Conservation (phyloP, 805 yeast species). For the Suhomyces canberraensis region DNA sequence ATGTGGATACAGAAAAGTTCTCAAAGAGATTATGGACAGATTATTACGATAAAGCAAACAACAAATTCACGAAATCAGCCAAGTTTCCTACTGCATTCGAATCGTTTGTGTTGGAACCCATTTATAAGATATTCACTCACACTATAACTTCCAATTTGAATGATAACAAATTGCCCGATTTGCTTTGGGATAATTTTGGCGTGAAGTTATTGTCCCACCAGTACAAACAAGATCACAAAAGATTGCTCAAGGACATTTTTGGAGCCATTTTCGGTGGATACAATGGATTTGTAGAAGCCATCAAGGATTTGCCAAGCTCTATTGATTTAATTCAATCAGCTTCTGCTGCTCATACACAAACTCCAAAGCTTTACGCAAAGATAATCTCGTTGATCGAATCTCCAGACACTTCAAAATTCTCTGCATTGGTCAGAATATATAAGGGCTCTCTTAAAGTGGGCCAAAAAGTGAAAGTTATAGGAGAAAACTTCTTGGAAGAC, state of each 20-base stretch:
- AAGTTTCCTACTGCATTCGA: constrained; percentile 47
- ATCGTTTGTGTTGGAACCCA: constrained; percentile 68
- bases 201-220: constrained; percentile 38
- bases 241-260: constrained; percentile 55
- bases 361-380: constrained; percentile 16
- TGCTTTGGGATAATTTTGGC: constrained; percentile 50
- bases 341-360: constrained; percentile 19
- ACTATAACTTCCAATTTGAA: constrained; percentile 52
- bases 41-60: constrained; percentile 42
- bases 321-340: constrained; percentile 34
- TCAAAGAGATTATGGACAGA: constrained; percentile 75
- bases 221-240: constrained; percentile 54
- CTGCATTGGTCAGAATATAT: constrained; percentile 58
- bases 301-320: no score
- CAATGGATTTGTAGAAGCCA: constrained; percentile 51
- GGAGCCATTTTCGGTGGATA: constrained; percentile 49
- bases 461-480: constrained; percentile 50
- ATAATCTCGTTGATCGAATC: constrained; percentile 54
- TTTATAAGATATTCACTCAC: constrained; percentile 69
- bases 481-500: constrained; percentile 49
- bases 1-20: constrained; percentile 28
- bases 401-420: constrained; percentile 49
- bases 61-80: constrained; percentile 43
- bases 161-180: constrained; percentile 31
- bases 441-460: constrained; percentile 57